These are phyloP conservation scores for Wickerhamiella cacticola DNA, from an alignment of 805 yeast species.

Conservation along the genomic window DNA sequence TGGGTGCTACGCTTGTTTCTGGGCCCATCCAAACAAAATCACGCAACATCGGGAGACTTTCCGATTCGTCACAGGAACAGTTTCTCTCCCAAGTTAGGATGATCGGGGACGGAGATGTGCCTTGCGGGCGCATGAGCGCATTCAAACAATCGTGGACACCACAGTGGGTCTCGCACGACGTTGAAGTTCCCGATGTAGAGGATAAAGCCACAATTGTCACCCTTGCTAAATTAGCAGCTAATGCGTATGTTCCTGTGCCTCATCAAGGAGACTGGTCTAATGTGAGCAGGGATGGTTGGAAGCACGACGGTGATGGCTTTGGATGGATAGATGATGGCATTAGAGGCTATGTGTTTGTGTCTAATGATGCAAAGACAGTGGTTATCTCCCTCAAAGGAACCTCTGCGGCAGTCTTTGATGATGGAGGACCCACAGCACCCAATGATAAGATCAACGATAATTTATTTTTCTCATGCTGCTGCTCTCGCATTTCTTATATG, in stretches of 20 bases:
- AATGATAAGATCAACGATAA: constrained; percentile 83
- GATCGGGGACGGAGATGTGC: constrained; percentile 5
- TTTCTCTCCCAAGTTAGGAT: constrained; percentile 3
- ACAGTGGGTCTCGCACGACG: constrained; percentile 15
- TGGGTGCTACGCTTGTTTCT: constrained; percentile 2
- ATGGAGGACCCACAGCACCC: constrained; percentile 54
- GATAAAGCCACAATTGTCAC: constrained; percentile 64
- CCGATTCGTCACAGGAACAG: not conserved
- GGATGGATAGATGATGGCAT: constrained; percentile 85
- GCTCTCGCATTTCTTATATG: constrained; percentile 79
- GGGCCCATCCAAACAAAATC: not conserved
- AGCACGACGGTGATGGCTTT: constrained; percentile 43
- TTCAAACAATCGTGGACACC: constrained; percentile 1
- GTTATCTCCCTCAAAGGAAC: constrained; percentile 86
- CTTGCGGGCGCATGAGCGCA: constrained; percentile 1
- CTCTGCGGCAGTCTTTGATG: constrained; percentile 55
- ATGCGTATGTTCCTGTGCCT: constrained; percentile 79
- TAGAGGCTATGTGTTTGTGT: constrained; percentile 81
- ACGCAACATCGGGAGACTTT: not conserved
- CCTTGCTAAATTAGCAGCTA: constrained; percentile 74
- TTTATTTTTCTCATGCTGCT: constrained; percentile 83
- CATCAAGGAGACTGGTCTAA: constrained; percentile 79
- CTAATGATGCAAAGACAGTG: constrained; percentile 42
- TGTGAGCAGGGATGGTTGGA: constrained; percentile 43
- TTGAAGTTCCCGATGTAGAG: constrained; percentile 57